A percentile compares a stretch with the other conserved stretches of the same genome.
These are phyloP conservation scores for Xylaria sp. DNA, from an alignment of 2,329 filamentous ascomycete species.

Conservation along the genomic window DNA sequence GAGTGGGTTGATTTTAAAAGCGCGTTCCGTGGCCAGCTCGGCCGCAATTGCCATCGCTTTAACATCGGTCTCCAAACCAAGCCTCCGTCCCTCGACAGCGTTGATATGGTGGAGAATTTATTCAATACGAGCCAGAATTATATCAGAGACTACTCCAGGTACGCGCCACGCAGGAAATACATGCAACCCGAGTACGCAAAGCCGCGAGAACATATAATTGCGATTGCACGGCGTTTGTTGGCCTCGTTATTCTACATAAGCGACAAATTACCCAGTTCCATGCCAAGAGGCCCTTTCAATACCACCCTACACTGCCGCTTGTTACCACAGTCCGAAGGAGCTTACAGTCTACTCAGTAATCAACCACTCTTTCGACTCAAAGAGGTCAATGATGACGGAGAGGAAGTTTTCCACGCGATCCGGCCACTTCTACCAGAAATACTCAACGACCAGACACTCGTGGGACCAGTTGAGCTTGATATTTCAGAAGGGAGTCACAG, in stretches of 20 bases:
- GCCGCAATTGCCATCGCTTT: not conserved
- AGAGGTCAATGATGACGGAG: not conserved
- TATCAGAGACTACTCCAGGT: not conserved
- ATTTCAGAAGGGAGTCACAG: not conserved
- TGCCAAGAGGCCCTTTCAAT: not conserved
- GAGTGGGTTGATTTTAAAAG: conserved; percentile 5
- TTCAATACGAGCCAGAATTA: not conserved
- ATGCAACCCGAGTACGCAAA: not conserved
- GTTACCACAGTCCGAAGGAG: not conserved
- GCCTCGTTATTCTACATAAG: conserved; percentile 2
- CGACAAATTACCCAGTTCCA: not conserved
- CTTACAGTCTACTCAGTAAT: not conserved
- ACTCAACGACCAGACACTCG: not conserved
- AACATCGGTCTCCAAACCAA: not conserved
- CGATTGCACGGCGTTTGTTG: not conserved
- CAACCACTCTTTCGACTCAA: not conserved
- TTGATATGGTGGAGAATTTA: not conserved
- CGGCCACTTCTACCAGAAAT: not conserved
- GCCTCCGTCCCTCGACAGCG: not conserved
- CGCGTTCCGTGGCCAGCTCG: not conserved
- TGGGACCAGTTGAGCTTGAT: not conserved
- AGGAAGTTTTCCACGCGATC: not conserved
- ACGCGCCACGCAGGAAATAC: not conserved
- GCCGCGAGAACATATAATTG: not conserved
- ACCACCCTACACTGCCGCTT: not conserved